Conservation (phyloP, 495 filamentous ascomycete species). For the Penicillium paradoxum region DNA sequence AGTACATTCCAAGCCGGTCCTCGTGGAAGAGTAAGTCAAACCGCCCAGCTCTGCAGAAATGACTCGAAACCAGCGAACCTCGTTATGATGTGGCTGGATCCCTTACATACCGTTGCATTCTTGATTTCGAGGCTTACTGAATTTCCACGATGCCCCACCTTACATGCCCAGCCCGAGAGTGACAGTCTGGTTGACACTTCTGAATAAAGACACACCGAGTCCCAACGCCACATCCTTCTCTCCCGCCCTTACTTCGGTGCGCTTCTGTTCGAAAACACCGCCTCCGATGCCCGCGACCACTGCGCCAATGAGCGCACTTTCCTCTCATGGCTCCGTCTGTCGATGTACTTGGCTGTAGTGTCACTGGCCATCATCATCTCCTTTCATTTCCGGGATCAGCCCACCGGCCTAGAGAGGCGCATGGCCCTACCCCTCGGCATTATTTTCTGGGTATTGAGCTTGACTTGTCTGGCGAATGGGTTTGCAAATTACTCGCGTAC, state of each 20-base stretch:
- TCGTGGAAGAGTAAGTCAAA: conserved; percentile 39
- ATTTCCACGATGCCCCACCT: not conserved
- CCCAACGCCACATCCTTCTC: conserved; percentile 53
- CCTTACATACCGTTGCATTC: not conserved
- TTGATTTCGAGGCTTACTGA: not conserved
- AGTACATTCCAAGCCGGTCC: conserved; percentile 29
- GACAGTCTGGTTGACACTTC: not conserved
- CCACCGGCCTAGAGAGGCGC: conserved; percentile 62
- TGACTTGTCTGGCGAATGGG: conserved; percentile 70
- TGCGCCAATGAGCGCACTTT: conserved; percentile 64
- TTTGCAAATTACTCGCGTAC: conserved; percentile 84
- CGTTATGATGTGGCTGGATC: not conserved
- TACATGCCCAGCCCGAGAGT: not conserved
- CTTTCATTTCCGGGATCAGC: conserved; percentile 78
- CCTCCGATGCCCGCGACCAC: conserved; percentile 75
- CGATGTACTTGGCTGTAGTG: conserved; percentile 87
- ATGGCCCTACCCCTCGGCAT: conserved; percentile 81
- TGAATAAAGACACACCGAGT: conserved; percentile 26
- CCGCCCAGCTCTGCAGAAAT: not conserved
- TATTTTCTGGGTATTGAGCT: conserved; percentile 78
- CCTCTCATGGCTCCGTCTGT: conserved; percentile 88
- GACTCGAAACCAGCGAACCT: not conserved
- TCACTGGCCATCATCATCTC: conserved; percentile 85
- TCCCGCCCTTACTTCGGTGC: conserved; percentile 67
- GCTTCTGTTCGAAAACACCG: conserved; percentile 82